These are phyloP conservation scores for Colletotrichum lentis DNA, from an alignment of 2,329 filamentous ascomycete species.

Conservation along the genomic window DNA sequence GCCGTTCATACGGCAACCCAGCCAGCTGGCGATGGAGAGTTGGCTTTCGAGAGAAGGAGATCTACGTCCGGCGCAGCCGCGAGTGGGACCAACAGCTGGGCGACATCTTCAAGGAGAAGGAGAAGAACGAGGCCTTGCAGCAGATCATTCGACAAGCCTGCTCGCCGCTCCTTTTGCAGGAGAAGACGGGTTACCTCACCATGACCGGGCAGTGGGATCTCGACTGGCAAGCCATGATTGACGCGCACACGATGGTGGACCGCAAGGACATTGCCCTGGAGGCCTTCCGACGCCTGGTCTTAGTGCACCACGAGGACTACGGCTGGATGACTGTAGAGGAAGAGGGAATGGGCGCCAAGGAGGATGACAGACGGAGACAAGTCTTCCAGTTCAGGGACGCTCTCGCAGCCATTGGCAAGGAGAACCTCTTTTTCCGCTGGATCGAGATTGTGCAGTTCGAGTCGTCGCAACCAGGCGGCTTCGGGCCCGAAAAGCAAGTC, in stretches of 20 bases:
- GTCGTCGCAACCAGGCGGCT: constrained; percentile 78
- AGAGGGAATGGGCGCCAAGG: constrained; percentile 55
- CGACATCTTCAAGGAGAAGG: constrained; percentile 61
- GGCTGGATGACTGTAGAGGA: constrained; percentile 76
- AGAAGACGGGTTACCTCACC: constrained; percentile 88
- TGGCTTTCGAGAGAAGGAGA: constrained; percentile 81
- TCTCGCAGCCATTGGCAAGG: constrained; percentile 79
- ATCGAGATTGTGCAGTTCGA: constrained; percentile 93
- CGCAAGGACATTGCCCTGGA: constrained; percentile 66
- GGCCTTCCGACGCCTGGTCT: constrained; percentile 75
- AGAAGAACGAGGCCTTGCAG: constrained; percentile 66
- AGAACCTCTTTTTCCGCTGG: constrained; percentile 90
- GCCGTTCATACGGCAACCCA: constrained; percentile 66
- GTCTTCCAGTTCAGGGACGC: constrained; percentile 83
- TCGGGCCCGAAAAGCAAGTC: constrained; percentile 76
- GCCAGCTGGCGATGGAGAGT: constrained; percentile 75
- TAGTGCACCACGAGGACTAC: constrained; percentile 72
- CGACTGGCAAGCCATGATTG: constrained; percentile 83
- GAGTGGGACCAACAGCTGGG: constrained; percentile 72
- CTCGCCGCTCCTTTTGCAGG: constrained; percentile 68
- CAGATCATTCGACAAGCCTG: constrained; percentile 73
- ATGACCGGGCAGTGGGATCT: constrained; percentile 88
- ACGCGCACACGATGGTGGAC: constrained; percentile 75
- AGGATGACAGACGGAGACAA: constrained; percentile 74
- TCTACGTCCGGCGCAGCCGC: constrained; percentile 81